phyloP scores from a whole-genome alignment of 495 filamentous ascomycete species.

The Bryoglossum gracile region DNA sequence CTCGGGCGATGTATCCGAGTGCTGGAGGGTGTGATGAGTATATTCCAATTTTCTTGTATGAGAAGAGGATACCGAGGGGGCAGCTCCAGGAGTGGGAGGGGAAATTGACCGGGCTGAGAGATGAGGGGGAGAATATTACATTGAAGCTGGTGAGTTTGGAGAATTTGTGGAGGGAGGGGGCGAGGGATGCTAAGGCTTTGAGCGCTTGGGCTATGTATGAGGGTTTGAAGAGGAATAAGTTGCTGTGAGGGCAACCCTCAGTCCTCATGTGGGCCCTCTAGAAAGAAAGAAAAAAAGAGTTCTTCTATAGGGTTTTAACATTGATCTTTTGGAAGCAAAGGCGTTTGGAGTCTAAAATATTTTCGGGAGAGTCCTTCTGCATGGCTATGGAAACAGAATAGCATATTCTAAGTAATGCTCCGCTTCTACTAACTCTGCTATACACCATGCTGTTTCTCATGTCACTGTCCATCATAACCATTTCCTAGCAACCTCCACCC shows the following conservation, averaged over 20 bases:
- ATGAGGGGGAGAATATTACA: slow-evolving; percentile 77
- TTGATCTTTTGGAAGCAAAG: too few species aligned
- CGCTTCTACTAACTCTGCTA: neutral
- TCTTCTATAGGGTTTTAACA: too few species aligned
- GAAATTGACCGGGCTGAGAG: slow-evolving; percentile 65
- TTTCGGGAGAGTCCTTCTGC: too few species aligned
- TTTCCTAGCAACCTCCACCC: slow-evolving; percentile 69
- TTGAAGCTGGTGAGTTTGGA: slow-evolving; percentile 64
- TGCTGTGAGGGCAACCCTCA: too few species aligned
- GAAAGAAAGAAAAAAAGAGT: too few species aligned
- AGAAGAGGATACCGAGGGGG: slow-evolving; percentile 55
- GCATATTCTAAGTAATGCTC: neutral
- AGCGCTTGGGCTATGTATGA: slow-evolving; percentile 72
- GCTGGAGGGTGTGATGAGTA: slow-evolving; percentile 81
- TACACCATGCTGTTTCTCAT: neutral
- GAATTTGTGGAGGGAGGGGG: slow-evolving; percentile 69
- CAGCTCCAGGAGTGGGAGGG: slow-evolving; percentile 65
- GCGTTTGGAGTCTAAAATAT: too few species aligned
- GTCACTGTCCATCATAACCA: slow-evolving; percentile 21
- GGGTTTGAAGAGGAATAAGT: slow-evolving; percentile 59
- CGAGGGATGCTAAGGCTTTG: slow-evolving; percentile 72
- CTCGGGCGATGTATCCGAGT: slow-evolving; percentile 64
- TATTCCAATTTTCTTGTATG: slow-evolving; percentile 68
- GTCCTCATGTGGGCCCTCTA: too few species aligned
- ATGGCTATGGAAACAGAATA: too few species aligned